phyloP scores from a whole-genome alignment of 805 yeast species.

The Myxozyma neglecta region DNA sequence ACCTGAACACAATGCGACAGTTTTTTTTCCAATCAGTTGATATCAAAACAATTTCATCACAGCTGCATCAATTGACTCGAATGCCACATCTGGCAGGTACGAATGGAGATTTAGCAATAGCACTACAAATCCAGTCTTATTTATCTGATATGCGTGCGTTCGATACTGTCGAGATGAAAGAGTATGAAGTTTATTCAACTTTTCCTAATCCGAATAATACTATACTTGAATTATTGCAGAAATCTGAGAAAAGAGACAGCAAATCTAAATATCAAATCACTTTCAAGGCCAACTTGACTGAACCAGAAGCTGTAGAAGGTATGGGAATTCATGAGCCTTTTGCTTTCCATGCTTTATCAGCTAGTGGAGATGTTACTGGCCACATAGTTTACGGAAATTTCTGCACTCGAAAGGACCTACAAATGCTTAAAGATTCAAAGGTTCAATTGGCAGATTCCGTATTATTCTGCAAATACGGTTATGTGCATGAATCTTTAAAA shows the following conservation, averaged over 20 bases:
- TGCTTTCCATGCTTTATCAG: slow-evolving; percentile 74
- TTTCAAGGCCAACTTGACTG: slow-evolving; percentile 35
- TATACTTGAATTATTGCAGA: slow-evolving; percentile 4
- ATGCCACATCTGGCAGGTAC: slow-evolving; percentile 91
- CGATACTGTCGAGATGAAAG: slow-evolving; percentile 48
- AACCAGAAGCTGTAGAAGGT: slow-evolving; percentile 21
- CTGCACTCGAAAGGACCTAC: slow-evolving; percentile 63
- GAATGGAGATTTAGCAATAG: slow-evolving; percentile 73
- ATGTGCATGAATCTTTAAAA: slow-evolving; percentile 67
- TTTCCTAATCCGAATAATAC: slow-evolving; percentile 53
- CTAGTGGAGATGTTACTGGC: slow-evolving; percentile 71
- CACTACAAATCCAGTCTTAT: slow-evolving; percentile 61
- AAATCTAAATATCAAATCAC: slow-evolving; percentile 59
- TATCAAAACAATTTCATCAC: slow-evolving; percentile 58
- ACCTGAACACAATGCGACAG: slow-evolving; percentile 52
- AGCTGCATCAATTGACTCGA: slow-evolving; percentile 68
- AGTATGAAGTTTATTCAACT: slow-evolving; percentile 58
- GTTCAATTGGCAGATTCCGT: slow-evolving; percentile 58
- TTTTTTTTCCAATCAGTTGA: slow-evolving; percentile 56
- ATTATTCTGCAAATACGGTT: slow-evolving; percentile 67
- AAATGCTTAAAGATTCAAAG: slow-evolving; percentile 46
- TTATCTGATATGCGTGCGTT: slow-evolving; percentile 42
- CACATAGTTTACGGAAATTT: slow-evolving; percentile 65
- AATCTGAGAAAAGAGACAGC: slow-evolving; percentile 23
- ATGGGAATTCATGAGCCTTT: slow-evolving; percentile 18